phyloP scores from a whole-genome alignment of 2,329 filamentous ascomycete genomes.

The Cladosporium sp. region DNA sequence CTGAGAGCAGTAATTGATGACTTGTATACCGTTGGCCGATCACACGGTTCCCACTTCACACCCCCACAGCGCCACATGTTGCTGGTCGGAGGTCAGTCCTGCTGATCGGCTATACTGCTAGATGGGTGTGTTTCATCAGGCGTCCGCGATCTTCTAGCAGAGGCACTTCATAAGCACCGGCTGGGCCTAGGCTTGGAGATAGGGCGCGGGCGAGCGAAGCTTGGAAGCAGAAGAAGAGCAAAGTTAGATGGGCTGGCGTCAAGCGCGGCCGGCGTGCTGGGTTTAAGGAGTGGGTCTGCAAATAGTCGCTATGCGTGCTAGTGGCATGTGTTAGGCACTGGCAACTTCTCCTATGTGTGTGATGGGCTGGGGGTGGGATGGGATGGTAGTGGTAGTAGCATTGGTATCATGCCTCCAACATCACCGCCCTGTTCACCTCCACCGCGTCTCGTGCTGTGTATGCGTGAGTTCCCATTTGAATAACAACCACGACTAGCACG shows the following conservation, averaged over 20 bases:
- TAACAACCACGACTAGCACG: not conserved
- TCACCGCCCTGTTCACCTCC: too few species aligned
- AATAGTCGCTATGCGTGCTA: not conserved
- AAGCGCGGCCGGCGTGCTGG: conserved; percentile 2
- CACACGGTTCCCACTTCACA: not conserved
- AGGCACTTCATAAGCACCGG: not conserved
- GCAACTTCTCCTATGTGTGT: conserved; percentile 4
- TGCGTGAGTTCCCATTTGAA: not conserved
- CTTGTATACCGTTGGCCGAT: not conserved
- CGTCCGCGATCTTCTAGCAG: conserved; percentile 2
- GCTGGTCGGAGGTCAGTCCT: not conserved
- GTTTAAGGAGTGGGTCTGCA: not conserved
- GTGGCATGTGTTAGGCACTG: conserved; percentile 1
- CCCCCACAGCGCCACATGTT: not conserved
- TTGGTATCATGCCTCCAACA: too few species aligned
- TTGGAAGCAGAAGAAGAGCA: conserved; percentile 9
- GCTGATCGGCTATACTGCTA: not conserved
- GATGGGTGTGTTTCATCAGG: conserved; percentile 1
- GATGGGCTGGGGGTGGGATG: not conserved
- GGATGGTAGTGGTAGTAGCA: too few species aligned
- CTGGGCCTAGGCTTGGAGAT: conserved; percentile 4
- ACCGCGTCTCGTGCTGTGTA: too few species aligned
- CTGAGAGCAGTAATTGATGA: not conserved
- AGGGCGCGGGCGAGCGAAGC: conserved; percentile 6
- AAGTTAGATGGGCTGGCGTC: conserved; percentile 6